A percentile compares a stretch with the other conserved stretches of the same genome.
Evolutionary conservation across 2,329 filamentous ascomycete genomes (phyloP).

Genomic region (Aspergillus sp.): DNA sequence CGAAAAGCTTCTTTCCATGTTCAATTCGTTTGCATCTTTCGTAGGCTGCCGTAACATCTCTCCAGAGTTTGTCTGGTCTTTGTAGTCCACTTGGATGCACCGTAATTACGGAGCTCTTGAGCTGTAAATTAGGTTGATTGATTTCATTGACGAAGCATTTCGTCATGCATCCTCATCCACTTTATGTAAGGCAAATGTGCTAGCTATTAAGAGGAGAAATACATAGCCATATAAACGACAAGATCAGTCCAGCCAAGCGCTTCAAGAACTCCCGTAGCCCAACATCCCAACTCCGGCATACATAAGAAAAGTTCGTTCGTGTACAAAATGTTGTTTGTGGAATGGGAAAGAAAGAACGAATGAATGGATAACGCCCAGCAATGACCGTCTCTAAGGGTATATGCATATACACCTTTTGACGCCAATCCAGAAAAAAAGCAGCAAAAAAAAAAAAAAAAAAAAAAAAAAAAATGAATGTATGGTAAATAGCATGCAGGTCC

Average conservation of each 20-base stretch:
- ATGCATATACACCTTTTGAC: not conserved
- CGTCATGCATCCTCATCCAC: not conserved
- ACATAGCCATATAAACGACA: not conserved
- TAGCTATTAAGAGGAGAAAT: not conserved
- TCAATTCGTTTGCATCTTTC: not conserved
- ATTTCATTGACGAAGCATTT: not conserved
- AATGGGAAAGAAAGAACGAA: not conserved
- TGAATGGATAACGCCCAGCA: too few species aligned
- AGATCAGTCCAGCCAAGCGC: too few species aligned
- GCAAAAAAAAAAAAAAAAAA: not conserved
- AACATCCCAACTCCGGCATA: not conserved
- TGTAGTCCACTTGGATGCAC: not conserved
- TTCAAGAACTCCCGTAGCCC: too few species aligned
- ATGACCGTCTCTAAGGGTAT: too few species aligned
- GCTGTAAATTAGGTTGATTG: not conserved
- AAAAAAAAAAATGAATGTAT: not conserved
- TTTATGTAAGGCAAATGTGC: too few species aligned
- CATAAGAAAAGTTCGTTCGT: not conserved
- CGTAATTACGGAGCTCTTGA: not conserved
- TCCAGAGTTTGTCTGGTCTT: too few species aligned
- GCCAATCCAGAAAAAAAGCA: not conserved
- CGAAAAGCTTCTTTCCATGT: slow-evolving; percentile 2
- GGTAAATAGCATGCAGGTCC: not conserved
- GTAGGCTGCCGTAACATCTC: too few species aligned
- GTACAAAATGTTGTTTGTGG: not conserved